These are phyloP conservation scores for Biscogniauxia sp. DNA, from an alignment of 2,329 filamentous ascomycete genomes.

Conservation along the genomic window DNA sequence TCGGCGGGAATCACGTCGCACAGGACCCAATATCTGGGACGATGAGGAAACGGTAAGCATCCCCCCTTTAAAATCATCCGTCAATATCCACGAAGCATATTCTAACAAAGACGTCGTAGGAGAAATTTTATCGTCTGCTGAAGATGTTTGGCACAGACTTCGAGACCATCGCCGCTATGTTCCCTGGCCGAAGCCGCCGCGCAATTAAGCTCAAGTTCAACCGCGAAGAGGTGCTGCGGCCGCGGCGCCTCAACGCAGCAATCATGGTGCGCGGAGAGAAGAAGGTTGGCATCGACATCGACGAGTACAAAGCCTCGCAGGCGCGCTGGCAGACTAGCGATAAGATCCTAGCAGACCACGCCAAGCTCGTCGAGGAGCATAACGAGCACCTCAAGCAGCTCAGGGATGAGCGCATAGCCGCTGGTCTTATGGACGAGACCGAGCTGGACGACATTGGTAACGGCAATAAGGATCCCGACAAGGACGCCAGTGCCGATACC, in stretches of 20 bases:
- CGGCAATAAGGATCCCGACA: conserved; percentile 12
- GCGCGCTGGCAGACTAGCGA: conserved; percentile 48
- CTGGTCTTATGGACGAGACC: conserved; percentile 37
- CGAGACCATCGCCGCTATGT: conserved; percentile 74
- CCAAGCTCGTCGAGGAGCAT: conserved; percentile 41
- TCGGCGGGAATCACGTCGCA: conserved; percentile 58
- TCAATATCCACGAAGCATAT: neutral
- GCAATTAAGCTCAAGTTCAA: conserved; percentile 82
- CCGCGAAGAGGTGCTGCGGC: conserved; percentile 69
- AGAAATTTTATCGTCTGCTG: conserved; percentile 73
- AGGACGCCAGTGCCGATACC: conserved; percentile 4
- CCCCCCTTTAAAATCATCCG: neutral
- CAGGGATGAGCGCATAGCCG: conserved; percentile 37
- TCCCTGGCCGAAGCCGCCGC: conserved; percentile 67
- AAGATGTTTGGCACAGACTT: conserved; percentile 81
- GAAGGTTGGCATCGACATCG: conserved; percentile 56
- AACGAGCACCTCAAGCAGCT: conserved; percentile 44
- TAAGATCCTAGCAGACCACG: conserved; percentile 54
- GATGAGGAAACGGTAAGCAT: conserved; percentile 57
- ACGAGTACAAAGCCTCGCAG: conserved; percentile 55
- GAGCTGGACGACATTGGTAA: conserved; percentile 41
- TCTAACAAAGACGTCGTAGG: conserved; percentile 25
- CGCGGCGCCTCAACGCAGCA: conserved; percentile 60
- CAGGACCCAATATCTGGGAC: conserved; percentile 65
- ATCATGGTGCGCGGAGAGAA: conserved; percentile 56